phyloP scores from a whole-genome alignment of 768 basidiomycete genomes.

The Mycena leptocephala region DNA sequence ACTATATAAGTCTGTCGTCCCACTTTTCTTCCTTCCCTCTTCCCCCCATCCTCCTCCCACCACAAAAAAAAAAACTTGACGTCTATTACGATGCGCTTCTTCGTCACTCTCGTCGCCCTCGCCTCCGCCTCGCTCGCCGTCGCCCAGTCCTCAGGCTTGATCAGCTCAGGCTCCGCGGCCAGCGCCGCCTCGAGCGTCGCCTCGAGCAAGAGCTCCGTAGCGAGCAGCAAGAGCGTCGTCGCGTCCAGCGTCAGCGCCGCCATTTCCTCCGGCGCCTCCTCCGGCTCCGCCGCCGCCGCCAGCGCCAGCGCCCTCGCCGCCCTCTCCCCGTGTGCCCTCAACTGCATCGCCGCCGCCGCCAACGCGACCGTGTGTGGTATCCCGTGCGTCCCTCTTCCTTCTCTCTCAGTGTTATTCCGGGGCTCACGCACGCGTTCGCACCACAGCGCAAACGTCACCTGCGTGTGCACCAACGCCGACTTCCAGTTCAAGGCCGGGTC shows the following conservation, averaged over 20 bases:
- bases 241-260: neutral
- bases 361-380: neutral
- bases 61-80: no score
- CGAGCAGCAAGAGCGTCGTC: no score
- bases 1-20: no score
- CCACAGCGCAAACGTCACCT: constrained; percentile 18
- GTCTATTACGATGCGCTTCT: neutral
- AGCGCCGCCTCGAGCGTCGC: neutral
- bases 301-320: constrained; percentile 24
- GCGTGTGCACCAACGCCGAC: constrained; percentile 30
- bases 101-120: neutral
- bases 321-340: constrained; percentile 33
- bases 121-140: neutral
- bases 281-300: neutral
- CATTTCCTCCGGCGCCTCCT: neutral
- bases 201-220: no score
- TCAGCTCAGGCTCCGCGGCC: neutral
- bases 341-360: constrained; percentile 30
- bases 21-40: no score
- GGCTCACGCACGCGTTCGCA: neutral
- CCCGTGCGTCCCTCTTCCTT: neutral
- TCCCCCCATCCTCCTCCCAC: no score
- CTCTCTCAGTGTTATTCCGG: neutral
- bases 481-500: constrained; percentile 7
- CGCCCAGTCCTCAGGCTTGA: neutral